Evolutionary conservation across 176 grass and related monocot species (phyloP), one percentile per base, ranked within the genome.

Genomic region (Lolium multiflorum): DNA sequence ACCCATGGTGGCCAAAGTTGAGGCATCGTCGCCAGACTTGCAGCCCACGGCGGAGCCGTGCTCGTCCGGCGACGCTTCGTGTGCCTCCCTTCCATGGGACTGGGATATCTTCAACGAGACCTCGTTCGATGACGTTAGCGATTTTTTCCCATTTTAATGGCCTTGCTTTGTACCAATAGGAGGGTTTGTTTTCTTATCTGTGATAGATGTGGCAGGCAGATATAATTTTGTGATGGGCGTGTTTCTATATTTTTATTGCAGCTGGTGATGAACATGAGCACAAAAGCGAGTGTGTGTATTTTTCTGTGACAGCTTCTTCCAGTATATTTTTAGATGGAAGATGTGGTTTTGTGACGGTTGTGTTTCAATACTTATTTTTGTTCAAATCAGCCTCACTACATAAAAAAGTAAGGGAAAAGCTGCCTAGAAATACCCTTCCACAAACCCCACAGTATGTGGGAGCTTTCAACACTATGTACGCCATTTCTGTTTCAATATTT

Each of bases 91-190:
- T 0, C 38, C 41, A 17, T n/a, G 76, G 72, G 80, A 78, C 9
- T 78, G 71, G 72, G 86, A 78, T 75, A 21, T 9, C 38, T 48
- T 76, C 51, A 39, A 12, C 4, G 80, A 77, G 15, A 44, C 47
- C 71, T 82, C 71, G 22, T 77, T 82, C n/a, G 48, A 82, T 57
- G 31, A 61, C 56, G 20, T 69, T 5, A 9, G 18, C 41, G 61
- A 49, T 2, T 58, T 69, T 11, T 22, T 78, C 18, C 20, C 5
- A 18, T 58, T 70, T 2, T 13, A 37, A 35, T 20, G 54, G 16
- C 18, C 24, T 22, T 37, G 8, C 3, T 35, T 43, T 7, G 24
- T 77, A 70, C n/a, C 73, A 88, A 25, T 78, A 83, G 49, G 35
- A 31, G 11, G 31, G 5, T 25, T 39, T 63, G 47, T 4, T 39